A percentile compares a stretch with the other conserved stretches of the same genome.
These are phyloP conservation scores for Blastomyces gilchristii DNA, from an alignment of 2,329 filamentous ascomycete genomes.

Conservation along the genomic window DNA sequence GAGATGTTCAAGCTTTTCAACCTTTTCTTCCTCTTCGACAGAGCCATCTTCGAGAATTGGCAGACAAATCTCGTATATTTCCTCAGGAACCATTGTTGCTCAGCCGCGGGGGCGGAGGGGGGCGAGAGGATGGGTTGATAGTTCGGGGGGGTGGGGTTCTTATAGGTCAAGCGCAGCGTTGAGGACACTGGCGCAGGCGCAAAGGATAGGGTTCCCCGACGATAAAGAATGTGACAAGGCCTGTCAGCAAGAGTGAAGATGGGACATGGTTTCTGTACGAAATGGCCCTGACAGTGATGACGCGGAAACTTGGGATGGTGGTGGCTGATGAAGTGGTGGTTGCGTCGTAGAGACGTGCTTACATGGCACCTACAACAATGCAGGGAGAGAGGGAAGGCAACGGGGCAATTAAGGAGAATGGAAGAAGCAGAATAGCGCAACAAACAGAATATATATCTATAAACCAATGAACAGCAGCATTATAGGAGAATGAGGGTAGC, in stretches of 20 bases:
- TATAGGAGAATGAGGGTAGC: too few relatives aligned
- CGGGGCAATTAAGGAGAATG: neutral
- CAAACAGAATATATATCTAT: neutral
- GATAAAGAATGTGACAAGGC: neutral
- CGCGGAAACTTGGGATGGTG: neutral
- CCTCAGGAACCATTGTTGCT: constrained; percentile 74
- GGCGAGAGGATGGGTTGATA: constrained; percentile 5
- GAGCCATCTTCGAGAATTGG: constrained; percentile 72
- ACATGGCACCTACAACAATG: neutral
- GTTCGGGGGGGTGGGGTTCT: neutral
- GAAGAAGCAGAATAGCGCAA: neutral
- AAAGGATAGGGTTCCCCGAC: neutral
- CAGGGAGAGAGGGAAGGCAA: neutral
- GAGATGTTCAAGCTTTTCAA: constrained; percentile 78
- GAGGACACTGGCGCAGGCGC: neutral
- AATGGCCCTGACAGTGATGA: neutral
- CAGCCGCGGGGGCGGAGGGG: constrained; percentile 5
- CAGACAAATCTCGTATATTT: constrained; percentile 83
- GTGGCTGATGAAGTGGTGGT: neutral
- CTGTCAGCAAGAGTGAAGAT: constrained; percentile 9
- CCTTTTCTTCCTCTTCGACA: constrained; percentile 90
- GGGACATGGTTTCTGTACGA: constrained; percentile 3
- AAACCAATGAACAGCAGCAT: neutral
- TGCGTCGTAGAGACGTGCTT: neutral
- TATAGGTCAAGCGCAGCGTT: neutral